Conservation (phyloP, 2,329 filamentous ascomycete genomes). For the Nemania serpens region DNA sequence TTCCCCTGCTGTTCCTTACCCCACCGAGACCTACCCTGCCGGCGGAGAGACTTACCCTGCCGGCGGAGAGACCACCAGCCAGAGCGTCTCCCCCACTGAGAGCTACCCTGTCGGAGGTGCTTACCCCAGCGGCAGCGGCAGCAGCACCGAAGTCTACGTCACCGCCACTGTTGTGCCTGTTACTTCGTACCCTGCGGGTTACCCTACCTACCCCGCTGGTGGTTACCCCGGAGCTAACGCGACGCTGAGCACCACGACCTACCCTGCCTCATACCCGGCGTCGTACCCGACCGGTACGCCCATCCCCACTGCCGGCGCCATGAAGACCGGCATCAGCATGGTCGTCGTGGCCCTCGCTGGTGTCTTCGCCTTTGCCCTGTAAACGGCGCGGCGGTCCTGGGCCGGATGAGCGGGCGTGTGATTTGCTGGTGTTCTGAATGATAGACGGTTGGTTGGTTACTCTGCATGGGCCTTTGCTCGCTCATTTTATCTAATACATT, state of each 20-base stretch:
- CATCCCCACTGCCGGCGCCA: constrained; percentile 25
- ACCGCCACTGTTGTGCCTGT: constrained; percentile 35
- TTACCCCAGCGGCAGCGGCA: constrained; percentile 20
- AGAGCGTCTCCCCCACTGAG: constrained; percentile 15
- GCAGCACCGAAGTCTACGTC: constrained; percentile 26
- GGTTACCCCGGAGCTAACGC: constrained; percentile 28
- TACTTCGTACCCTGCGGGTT: constrained; percentile 25
- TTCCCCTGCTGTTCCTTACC: constrained; percentile 14
- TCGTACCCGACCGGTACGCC: constrained; percentile 20
- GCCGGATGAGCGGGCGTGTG: constrained; percentile 8
- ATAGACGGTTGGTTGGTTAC: constrained; percentile 20
- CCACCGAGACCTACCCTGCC: constrained; percentile 5
- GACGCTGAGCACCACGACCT: constrained; percentile 29
- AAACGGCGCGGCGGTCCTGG: not conserved
- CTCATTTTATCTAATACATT: constrained; percentile 14
- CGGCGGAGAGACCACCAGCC: constrained; percentile 11
- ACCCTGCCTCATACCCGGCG: constrained; percentile 1
- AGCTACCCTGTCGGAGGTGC: constrained; percentile 20
- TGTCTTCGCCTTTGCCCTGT: constrained; percentile 26
- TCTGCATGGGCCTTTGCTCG: constrained; percentile 11
- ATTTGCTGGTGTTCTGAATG: constrained; percentile 17
- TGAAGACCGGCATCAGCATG: constrained; percentile 26
- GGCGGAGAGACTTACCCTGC: constrained; percentile 2
- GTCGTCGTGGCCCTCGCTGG: constrained; percentile 24
- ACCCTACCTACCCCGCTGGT: constrained; percentile 24